Percentiles rank a stretch among this genome's conserved stretches.
Evolutionary conservation across 1,139 yeast species (phyloP).

Genomic region (Diutina pseudorugosa): DNA sequence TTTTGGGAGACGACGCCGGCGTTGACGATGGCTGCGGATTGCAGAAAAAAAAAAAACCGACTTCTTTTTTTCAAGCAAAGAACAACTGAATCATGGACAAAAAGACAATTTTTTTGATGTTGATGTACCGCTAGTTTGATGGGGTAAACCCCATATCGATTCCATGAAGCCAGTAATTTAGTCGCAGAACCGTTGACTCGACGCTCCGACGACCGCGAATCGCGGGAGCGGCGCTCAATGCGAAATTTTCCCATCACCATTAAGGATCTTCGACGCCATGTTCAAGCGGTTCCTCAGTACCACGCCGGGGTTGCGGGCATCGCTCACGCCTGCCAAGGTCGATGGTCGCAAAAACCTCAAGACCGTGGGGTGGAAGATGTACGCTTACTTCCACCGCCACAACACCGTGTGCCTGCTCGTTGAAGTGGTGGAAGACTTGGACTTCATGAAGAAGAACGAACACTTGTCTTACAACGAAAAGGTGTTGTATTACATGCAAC

Average conservation of each 20-base stretch:
- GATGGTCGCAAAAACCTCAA: slow-evolving; percentile 20
- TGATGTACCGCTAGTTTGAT: too few relatives aligned
- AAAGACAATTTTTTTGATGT: not conserved
- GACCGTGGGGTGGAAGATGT: slow-evolving; percentile 52
- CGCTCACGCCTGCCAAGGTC: slow-evolving; percentile 44
- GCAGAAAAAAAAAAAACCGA: not conserved
- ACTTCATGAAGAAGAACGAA: slow-evolving; percentile 45
- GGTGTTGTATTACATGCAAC: slow-evolving; percentile 64
- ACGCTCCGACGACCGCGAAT: not conserved
- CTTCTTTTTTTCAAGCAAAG: too few relatives aligned
- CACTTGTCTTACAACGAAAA: slow-evolving; percentile 56
- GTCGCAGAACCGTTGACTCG: not conserved
- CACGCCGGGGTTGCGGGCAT: slow-evolving; percentile 40
- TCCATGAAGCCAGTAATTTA: not conserved
- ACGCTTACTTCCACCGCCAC: slow-evolving; percentile 68
- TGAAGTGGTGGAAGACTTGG: slow-evolving; percentile 56
- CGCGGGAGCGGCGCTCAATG: slow-evolving; percentile 72
- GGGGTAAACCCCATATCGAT: too few relatives aligned
- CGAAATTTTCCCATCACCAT: slow-evolving; percentile 49
- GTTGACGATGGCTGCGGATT: not conserved
- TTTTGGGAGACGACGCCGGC: not conserved
- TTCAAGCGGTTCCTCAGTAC: slow-evolving; percentile 59
- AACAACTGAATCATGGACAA: too few relatives aligned
- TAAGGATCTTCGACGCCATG: slow-evolving; percentile 68
- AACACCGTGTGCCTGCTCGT: slow-evolving; percentile 73